Base-by-base conservation (phyloP, 495 filamentous ascomycete genomes). In the Podospora tetraspora region DNA sequence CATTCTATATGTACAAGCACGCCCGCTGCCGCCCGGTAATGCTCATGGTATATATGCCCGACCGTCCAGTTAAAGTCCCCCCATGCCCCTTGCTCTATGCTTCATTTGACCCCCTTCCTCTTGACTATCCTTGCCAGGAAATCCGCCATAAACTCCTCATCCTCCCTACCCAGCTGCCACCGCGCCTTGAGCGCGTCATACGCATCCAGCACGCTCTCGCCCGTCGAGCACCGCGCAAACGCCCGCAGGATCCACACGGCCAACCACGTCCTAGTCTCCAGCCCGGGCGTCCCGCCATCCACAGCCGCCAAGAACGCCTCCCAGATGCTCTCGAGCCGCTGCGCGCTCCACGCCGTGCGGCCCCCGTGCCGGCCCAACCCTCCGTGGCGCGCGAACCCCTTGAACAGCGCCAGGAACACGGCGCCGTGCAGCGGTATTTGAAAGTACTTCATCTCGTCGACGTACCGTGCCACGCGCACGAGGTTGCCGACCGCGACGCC, bases 361-460 rank as follows among this genome's bases (percentile, higher is more conserved):
- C 73, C 63, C 29, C 81, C 24, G 23, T 23, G 78, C 19, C 73
- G 63, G 27, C 81, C 24, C 3, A 9, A 77, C n/a, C 86, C 85
- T 21, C 92, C 92, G 75, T 93, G 87, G n/a, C 75, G 74, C 59
- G 82, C 81, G 75, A 97, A 97, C 6, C 89, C 91, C 68, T 90
- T 87, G 73, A 96, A 88, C 25, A 97, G 80, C 5, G 84, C 80
- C 59, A 88, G 77, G 71, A 90, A 92, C 34, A 91, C 84, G 43
- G 83, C 81, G 32, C 85, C 87, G 66, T 91, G 82, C 34, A 89
- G 70, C 2, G 83, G 83, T 29, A 92, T 77, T 9, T 81, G 71
- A 67, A 84, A 85, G 57, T 70, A 66, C 59, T 80, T 80, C 89
- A 92, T 92, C 71, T 92, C 91, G 34, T 83, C 81, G 63, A 95